Base-by-base conservation (phyloP, 495 filamentous ascomycete genomes). In the Neurospora sublineolata region DNA sequence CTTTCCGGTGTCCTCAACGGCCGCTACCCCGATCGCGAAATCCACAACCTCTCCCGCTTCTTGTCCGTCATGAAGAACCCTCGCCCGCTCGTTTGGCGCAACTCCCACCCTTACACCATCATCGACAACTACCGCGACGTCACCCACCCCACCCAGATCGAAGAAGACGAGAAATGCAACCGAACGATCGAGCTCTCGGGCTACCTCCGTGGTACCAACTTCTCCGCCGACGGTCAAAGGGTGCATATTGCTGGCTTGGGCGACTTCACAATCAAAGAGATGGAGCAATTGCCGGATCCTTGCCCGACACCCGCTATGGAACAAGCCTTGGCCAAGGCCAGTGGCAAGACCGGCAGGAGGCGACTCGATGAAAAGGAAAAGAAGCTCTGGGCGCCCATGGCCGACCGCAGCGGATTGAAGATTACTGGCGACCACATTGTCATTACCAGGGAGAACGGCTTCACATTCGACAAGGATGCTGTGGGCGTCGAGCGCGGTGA, bases 51-150 rank as follows among this genome's bases (percentile, higher is more conserved):
- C 5, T 94, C 92, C 16, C 87, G 96, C 64, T 99, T 99, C 80
- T 85, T 99, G 75, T 94, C 91, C 4, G 93, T 99, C 75, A 98
- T 98, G 96, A 99, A 99, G 84, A 97, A 97, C 80, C 96, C 95
- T 37, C 88, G 95, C 67, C 95, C 95, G 6, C 83, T 99, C 7
- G 85, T 97, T n/a, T 99, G 95, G 95, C 88, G 96, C 68, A 97
- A 98, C 76, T 90, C 92, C 2, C 95, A 99, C 82, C 94, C 94
- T 30, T 99, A 99, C 79, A 89, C 92, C 69, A 82, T 99, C 67
- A 93, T 94, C 58, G 95, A 99, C 83, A 92, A 94, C 71, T 94
- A 97, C 80, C 87, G 96, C 71, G 95, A 99, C 77, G 86, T 98
- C 74, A 99, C 95, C 3, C 93, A 97, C 27, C 95, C 95, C 3